Conservation (phyloP, 2,329 filamentous ascomycete species). For the Fusarium citri region DNA sequence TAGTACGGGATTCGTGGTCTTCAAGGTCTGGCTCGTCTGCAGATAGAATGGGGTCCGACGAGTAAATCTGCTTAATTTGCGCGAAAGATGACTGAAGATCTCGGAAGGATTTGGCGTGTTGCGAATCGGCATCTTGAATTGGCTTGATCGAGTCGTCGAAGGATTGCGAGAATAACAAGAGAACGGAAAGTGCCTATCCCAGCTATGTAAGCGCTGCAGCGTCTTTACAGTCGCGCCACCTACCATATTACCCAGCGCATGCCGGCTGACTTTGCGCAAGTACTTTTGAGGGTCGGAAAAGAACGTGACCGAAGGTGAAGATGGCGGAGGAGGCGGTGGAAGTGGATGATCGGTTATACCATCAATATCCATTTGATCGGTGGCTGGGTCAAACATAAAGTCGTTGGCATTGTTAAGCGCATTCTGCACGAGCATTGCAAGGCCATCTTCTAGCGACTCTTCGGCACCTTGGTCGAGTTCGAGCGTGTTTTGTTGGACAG, state of each 20-base stretch:
- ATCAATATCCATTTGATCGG: slow-evolving; percentile 53
- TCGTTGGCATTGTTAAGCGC: slow-evolving; percentile 56
- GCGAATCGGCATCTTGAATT: slow-evolving; percentile 50
- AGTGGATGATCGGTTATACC: slow-evolving; percentile 44
- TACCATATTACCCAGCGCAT: slow-evolving; percentile 57
- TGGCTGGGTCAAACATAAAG: slow-evolving; percentile 50
- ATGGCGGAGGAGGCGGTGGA: slow-evolving; percentile 40
- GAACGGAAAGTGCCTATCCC: slow-evolving; percentile 53
- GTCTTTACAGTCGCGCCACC: slow-evolving; percentile 34
- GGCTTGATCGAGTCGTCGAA: slow-evolving; percentile 52
- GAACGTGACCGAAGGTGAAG: slow-evolving; percentile 48
- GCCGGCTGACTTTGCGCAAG: slow-evolving; percentile 53
- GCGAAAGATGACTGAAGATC: slow-evolving; percentile 50
- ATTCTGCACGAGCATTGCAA: slow-evolving; percentile 55
- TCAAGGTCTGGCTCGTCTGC: slow-evolving; percentile 51
- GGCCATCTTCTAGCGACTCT: slow-evolving; percentile 51
- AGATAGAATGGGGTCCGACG: slow-evolving; percentile 49
- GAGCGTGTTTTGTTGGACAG: slow-evolving; percentile 33
- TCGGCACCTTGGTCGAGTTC: slow-evolving; percentile 39
- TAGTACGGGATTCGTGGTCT: slow-evolving; percentile 49
- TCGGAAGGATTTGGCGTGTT: slow-evolving; percentile 50
- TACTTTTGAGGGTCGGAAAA: slow-evolving; percentile 53
- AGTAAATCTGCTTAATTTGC: slow-evolving; percentile 51
- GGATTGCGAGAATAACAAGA: slow-evolving; percentile 54
- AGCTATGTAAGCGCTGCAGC: slow-evolving; percentile 27